Conservation (phyloP, 2,329 filamentous ascomycete species). For the Chaetomiaceae sp. region DNA sequence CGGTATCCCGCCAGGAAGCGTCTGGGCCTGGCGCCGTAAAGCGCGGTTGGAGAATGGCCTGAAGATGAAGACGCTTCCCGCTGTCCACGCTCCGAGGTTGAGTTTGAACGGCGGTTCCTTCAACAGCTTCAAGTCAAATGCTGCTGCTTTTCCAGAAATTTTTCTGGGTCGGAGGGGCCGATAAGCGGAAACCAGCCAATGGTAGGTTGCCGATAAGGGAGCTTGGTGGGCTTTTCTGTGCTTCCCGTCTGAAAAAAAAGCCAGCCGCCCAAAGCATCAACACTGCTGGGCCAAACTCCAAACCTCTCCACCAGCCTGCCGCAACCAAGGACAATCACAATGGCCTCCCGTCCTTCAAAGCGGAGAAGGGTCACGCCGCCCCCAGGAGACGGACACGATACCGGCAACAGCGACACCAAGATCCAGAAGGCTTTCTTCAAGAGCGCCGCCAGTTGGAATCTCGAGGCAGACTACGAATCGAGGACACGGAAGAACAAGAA, state of each 20-base stretch:
- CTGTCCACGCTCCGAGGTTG: not conserved
- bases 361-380: constrained; percentile 55
- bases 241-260: constrained; percentile 21
- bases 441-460: constrained; percentile 77
- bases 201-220: constrained; percentile 12
- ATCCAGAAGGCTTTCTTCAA: constrained; percentile 65
- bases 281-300: not conserved
- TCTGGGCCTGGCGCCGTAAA: not conserved
- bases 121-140: constrained; percentile 1
- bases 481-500: constrained; percentile 71
- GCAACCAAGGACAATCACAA: constrained; percentile 26
- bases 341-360: constrained; percentile 50
- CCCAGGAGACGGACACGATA: constrained; percentile 41
- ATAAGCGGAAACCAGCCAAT: constrained; percentile 20
- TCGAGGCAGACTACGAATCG: constrained; percentile 87
- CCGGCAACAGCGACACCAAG: constrained; percentile 32
- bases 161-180: constrained; percentile 17
- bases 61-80: not conserved
- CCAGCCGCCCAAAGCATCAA: not conserved
- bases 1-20: too few relatives aligned
- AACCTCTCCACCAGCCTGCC: not conserved
- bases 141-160: constrained; percentile 19
- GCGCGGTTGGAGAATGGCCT: not conserved
- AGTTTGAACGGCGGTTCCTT: not conserved
- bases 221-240: constrained; percentile 16